Percentiles rank a stretch among this genome's conserved stretches.
phyloP scores from a whole-genome alignment of 768 basidiomycete species.

The Rhodosporidiobolus odoratus region DNA sequence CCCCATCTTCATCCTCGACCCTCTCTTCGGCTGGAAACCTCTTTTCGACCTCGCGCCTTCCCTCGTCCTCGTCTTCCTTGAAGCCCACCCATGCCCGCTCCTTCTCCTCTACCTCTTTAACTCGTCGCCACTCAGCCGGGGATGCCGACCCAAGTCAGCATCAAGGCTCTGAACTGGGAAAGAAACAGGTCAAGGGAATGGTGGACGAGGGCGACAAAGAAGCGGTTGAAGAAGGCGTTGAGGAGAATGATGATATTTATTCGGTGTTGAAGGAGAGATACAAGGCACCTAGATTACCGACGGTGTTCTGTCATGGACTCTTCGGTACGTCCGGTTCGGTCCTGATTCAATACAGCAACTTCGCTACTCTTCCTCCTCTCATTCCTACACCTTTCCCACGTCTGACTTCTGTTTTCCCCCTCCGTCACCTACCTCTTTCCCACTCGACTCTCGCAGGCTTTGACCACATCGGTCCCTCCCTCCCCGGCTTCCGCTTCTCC shows the following conservation, averaged over 20 bases:
- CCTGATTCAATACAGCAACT: not conserved
- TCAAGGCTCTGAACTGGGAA: not conserved
- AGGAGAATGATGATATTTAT: constrained; percentile 32
- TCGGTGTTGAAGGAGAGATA: constrained; percentile 45
- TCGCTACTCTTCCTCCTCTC: not conserved
- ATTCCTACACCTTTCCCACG: not conserved
- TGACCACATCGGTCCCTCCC: constrained; percentile 71
- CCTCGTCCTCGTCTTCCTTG: not conserved
- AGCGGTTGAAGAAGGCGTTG: constrained; percentile 15
- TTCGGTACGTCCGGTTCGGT: constrained; percentile 48
- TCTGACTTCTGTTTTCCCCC: not conserved
- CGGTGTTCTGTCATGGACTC: constrained; percentile 93
- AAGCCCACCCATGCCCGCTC: constrained; percentile 1
- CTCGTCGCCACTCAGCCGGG: not conserved
- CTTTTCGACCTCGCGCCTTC: too few relatives aligned
- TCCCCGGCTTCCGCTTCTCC: constrained; percentile 72
- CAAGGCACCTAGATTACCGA: constrained; percentile 68
- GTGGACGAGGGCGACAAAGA: constrained; percentile 16
- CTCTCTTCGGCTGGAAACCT: too few relatives aligned
- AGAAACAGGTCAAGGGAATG: constrained; percentile 14
- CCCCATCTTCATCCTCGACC: not conserved
- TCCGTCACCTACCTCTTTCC: too few relatives aligned
- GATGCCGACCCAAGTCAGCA: not conserved
- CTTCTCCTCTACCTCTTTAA: not conserved
- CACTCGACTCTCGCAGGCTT: constrained; percentile 54